Conservation (phyloP, 148 eudicot genomes). For the Arbutus unedo region DNA sequence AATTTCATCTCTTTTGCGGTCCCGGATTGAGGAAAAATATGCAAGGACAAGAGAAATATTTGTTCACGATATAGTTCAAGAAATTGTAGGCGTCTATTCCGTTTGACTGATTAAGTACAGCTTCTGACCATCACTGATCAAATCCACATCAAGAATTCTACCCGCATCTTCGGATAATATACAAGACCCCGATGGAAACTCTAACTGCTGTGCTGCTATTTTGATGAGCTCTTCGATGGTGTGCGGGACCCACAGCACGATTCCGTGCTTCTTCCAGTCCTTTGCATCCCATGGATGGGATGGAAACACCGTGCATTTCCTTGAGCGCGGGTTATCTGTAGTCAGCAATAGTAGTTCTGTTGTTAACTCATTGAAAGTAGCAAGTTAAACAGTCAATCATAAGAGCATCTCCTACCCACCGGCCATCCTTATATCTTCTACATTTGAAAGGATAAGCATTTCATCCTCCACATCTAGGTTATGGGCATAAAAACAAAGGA, state of each 20-base stretch:
- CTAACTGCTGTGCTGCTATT: slow-evolving; percentile 48
- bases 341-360: not conserved
- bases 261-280: slow-evolving; percentile 43
- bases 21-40: no score
- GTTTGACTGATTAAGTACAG: slow-evolving; percentile 54
- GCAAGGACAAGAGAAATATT: no score
- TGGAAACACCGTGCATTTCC: slow-evolving; percentile 65
- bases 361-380: not conserved
- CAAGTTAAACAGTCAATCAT: not conserved
- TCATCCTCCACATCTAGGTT: not conserved
- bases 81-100: not conserved
- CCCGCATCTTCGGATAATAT: slow-evolving; percentile 81
- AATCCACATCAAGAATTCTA: slow-evolving; percentile 60
- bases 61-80: no score
- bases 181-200: slow-evolving; percentile 30
- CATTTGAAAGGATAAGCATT: not conserved
- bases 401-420: not conserved
- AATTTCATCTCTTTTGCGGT: no score
- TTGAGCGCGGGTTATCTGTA: slow-evolving; percentile 36
- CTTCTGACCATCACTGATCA: slow-evolving; percentile 74
- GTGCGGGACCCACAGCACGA: slow-evolving; percentile 69
- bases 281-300: slow-evolving; percentile 52
- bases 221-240: slow-evolving; percentile 58
- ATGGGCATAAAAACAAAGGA: not conserved
- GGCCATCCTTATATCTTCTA: not conserved